A percentile compares a stretch with the other conserved stretches of the same genome.
These are phyloP conservation scores for Suillus weaverae DNA, from an alignment of 768 basidiomycete genomes.

Conservation along the genomic window DNA sequence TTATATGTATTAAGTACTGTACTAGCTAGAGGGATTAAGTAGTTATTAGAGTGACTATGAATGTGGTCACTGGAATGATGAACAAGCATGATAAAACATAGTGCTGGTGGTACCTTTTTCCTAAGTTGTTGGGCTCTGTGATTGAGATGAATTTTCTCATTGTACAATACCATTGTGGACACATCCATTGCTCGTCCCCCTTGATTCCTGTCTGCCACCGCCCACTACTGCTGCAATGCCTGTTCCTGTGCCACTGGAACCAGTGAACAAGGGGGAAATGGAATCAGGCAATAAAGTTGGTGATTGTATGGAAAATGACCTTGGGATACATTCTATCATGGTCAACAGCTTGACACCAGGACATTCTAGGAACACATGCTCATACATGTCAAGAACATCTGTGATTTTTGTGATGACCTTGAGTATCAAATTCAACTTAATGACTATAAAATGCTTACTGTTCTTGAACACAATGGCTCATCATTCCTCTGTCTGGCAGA, in stretches of 20 bases:
- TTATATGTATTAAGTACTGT: background rate
- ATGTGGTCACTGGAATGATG: background rate
- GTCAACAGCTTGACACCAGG: background rate
- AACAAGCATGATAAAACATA: background rate
- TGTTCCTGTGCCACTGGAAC: background rate
- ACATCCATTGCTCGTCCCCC: too few species aligned
- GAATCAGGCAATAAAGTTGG: background rate
- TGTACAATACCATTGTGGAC: too few species aligned
- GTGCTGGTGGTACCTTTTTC: background rate
- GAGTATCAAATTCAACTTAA: background rate
- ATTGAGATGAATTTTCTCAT: background rate
- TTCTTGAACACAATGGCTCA: slow-evolving; percentile 18
- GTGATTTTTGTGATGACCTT: background rate
- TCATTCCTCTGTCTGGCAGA: too few species aligned
- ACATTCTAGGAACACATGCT: background rate
- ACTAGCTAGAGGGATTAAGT: background rate
- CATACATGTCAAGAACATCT: background rate
- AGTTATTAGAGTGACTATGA: too few species aligned
- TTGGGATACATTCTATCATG: background rate
- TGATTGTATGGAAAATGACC: background rate
- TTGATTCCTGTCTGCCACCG: background rate
- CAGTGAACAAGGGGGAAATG: background rate
- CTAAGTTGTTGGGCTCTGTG: background rate
- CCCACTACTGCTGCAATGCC: background rate
- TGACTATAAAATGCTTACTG: background rate